Percentiles rank a stretch among this genome's conserved stretches.
Conservation (phyloP, 805 yeast genomes). For the Ogataea allantospora region DNA sequence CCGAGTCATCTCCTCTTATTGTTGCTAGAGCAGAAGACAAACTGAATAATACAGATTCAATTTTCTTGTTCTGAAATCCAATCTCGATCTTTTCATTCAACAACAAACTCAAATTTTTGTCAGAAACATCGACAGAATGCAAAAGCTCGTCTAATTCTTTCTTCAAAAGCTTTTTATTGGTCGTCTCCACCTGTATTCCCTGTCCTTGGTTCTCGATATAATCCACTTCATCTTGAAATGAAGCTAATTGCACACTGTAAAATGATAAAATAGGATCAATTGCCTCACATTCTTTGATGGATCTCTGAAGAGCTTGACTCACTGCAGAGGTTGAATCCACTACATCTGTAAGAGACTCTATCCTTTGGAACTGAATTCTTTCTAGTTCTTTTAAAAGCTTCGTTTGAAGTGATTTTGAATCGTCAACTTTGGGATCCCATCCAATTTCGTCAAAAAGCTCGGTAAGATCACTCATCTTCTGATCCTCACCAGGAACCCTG, state of each 20-base stretch:
- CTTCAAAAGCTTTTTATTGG: conserved; percentile 75
- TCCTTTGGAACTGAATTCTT: conserved; percentile 59
- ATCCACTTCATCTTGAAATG: conserved; percentile 65
- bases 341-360: conserved; percentile 49
- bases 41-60: conserved; percentile 56
- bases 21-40: conserved; percentile 66
- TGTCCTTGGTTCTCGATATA: conserved; percentile 72
- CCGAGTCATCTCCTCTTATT: conserved; percentile 48
- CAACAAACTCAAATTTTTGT: conserved; percentile 48
- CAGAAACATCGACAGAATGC: conserved; percentile 66
- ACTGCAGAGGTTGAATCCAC: conserved; percentile 40
- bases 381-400: conserved; percentile 60
- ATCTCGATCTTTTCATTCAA: conserved; percentile 48
- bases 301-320: conserved; percentile 40
- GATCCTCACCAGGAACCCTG: conserved; percentile 23
- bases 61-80: conserved; percentile 37
- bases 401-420: conserved; percentile 53
- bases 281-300: conserved; percentile 52
- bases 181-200: conserved; percentile 79
- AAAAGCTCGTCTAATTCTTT: conserved; percentile 67
- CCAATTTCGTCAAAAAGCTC: conserved; percentile 75
- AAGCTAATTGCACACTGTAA: conserved; percentile 59
- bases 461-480: conserved; percentile 40
- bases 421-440: conserved; percentile 67
- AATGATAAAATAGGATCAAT: conserved; percentile 54